phyloP scores from a whole-genome alignment of 306 rosid species.

The Ammopiptanthus mongolicus region DNA sequence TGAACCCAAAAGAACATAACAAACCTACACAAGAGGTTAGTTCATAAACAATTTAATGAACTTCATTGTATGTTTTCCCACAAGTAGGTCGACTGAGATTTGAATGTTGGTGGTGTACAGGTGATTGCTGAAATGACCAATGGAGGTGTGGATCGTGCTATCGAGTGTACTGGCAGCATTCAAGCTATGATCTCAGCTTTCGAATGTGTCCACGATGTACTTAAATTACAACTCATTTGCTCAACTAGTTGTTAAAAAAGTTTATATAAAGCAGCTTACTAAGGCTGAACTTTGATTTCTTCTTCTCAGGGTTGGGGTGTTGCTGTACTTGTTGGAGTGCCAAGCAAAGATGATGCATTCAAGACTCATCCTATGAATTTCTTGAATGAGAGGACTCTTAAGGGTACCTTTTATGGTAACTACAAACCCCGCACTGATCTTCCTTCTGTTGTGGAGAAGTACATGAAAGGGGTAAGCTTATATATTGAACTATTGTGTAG shows the following conservation, averaged over 20 bases:
- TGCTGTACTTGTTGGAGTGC: constrained; percentile 92
- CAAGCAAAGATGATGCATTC: constrained; percentile 78
- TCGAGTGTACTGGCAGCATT: constrained; percentile 83
- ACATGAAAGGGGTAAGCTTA: constrained; percentile 54
- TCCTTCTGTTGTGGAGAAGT: constrained; percentile 68
- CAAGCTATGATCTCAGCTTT: constrained; percentile 93
- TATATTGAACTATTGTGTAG: neutral
- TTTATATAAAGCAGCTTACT: neutral
- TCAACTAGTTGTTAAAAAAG: neutral
- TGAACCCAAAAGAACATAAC: constrained; percentile 81
- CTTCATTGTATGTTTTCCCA: neutral
- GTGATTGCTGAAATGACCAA: constrained; percentile 81
- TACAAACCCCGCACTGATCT: constrained; percentile 80
- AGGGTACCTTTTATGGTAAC: constrained; percentile 92
- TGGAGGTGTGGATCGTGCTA: constrained; percentile 87
- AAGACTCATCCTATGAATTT: constrained; percentile 73
- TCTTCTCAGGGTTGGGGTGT: constrained; percentile 81
- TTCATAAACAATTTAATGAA: neutral
- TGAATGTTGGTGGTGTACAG: constrained; percentile 32
- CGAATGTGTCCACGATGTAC: constrained; percentile 90
- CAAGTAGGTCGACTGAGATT: neutral
- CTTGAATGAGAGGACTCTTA: constrained; percentile 76
- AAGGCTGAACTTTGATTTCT: neutral
- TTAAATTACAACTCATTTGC: neutral
- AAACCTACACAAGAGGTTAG: constrained; percentile 81